Conservation (phyloP, 441 rosid species). For the Erodium trifolium region DNA sequence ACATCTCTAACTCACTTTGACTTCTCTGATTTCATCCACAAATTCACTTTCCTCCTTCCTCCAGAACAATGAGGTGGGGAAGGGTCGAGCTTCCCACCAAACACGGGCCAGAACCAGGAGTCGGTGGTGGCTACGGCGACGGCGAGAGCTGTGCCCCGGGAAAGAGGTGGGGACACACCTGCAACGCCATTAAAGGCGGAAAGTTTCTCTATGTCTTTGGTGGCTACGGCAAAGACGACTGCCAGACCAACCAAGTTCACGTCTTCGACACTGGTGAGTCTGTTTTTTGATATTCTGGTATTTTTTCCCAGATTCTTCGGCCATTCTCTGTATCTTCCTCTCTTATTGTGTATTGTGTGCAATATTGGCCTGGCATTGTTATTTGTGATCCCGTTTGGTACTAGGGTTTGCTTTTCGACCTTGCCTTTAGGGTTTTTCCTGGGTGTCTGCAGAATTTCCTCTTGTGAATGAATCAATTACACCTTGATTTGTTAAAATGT, state of each 20-base stretch:
- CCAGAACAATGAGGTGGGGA: conserved; percentile 80
- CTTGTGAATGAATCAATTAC: background rate
- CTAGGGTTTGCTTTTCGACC: background rate
- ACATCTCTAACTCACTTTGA: background rate
- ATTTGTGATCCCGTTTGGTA: background rate
- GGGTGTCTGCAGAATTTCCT: conserved; percentile 13
- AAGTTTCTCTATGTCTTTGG: conserved; percentile 84
- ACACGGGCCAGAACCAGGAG: conserved; percentile 23
- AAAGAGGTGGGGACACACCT: conserved; percentile 96
- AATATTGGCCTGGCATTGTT: background rate
- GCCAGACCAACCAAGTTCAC: conserved; percentile 95
- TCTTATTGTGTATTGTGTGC: background rate
- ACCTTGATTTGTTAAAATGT: background rate
- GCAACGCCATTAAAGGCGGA: conserved; percentile 79
- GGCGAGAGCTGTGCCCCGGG: conserved; percentile 42
- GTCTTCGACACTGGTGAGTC: conserved; percentile 84
- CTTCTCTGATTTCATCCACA: background rate
- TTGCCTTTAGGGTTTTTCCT: conserved; percentile 12
- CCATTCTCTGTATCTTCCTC: background rate
- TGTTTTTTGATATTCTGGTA: conserved; percentile 12
- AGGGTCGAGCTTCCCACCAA: conserved; percentile 25
- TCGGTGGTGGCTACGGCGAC: background rate
- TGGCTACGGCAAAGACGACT: conserved; percentile 84
- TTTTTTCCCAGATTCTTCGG: conserved; percentile 1
- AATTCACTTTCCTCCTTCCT: too few relatives aligned